These are phyloP conservation scores for Plicaturopsis crispa DNA, from an alignment of 768 basidiomycete genomes.

Conservation along the genomic window DNA sequence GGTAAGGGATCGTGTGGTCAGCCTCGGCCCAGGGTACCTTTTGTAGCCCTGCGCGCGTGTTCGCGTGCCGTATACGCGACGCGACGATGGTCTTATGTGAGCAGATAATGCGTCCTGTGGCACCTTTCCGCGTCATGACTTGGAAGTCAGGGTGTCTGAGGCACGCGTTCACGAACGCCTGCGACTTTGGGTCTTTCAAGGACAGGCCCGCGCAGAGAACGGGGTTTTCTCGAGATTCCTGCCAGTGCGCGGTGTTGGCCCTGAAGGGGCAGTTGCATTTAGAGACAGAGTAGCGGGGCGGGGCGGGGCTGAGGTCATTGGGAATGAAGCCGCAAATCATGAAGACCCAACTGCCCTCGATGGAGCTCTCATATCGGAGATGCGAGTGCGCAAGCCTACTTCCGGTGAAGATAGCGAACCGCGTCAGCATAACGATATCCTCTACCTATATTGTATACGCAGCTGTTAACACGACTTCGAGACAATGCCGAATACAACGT, in stretches of 20 bases:
- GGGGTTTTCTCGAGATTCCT: slow-evolving; percentile 20
- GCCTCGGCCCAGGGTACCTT: slow-evolving; percentile 16
- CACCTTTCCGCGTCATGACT: slow-evolving; percentile 23
- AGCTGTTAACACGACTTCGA: background rate
- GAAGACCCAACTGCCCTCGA: slow-evolving; percentile 18
- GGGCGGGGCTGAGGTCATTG: slow-evolving; percentile 13
- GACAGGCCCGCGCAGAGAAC: slow-evolving; percentile 18
- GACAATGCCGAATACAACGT: background rate
- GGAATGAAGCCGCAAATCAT: slow-evolving; percentile 23
- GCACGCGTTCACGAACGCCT: slow-evolving; percentile 22
- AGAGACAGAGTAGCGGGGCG: slow-evolving; percentile 15
- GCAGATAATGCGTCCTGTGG: slow-evolving; percentile 16
- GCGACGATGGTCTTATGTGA: slow-evolving; percentile 18
- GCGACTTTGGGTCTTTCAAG: slow-evolving; percentile 18
- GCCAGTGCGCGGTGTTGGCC: slow-evolving; percentile 17
- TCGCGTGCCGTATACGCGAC: slow-evolving; percentile 18
- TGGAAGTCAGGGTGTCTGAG: slow-evolving; percentile 21
- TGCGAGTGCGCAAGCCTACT: slow-evolving; percentile 10
- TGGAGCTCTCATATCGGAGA: slow-evolving; percentile 15
- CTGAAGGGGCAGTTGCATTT: slow-evolving; percentile 12
- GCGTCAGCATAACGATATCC: slow-evolving; percentile 20
- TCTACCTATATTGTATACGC: slow-evolving; percentile 15
- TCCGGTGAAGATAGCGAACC: slow-evolving; percentile 16
- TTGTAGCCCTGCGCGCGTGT: slow-evolving; percentile 16
- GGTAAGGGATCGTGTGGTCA: slow-evolving; percentile 9